Evolutionary conservation across 2,329 filamentous ascomycete genomes (phyloP), one percentile per base, ranked within the genome.

Genomic region (Ilyonectria mors-panacis): DNA sequence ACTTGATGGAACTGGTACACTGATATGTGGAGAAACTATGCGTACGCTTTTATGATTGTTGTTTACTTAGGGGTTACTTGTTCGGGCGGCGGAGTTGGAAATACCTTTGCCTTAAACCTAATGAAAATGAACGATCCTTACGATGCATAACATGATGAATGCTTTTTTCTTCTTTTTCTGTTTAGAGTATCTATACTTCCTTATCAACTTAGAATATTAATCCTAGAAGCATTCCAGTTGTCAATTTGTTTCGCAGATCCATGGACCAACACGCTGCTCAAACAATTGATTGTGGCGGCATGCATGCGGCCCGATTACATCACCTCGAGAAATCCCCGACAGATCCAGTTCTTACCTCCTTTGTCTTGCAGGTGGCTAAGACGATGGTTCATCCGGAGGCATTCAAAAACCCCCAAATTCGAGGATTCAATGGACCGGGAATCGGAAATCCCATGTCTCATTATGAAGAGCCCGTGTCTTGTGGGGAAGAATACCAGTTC

Each of bases 1-100:
- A 56, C 35, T 15, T 75, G 39, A 66, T 30, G 72, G 17, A n/a
- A n/a, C 15, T 8, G 9, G 26, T 53, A 8, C 3, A 4, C 15
- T 42, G 13, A 10, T 53, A 21, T 60, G 26, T 53, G 42, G 42
- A 45, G 45, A 48, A 48, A 17, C 21, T 12, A 50, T 19, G 23
- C n/a, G 28, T 19, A 33, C 3, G 19, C 3, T n/a, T 12, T 51
- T 13, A 19, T 51, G 17, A 23, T 17, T 28, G 7, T 13, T 45
- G 23, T 45, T 30, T 42, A 6, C 26, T 10, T 17, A 33, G 7
- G 26, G 37, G 17, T n/a, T 42, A 28, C 3, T 44, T 55, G 53
- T 12, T 26, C 9, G 23, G 26, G 13, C 28, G 23, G 9, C 30
- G 21, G 37, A n/a, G 35, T 33, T 44, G 54, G 23, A 33, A 21